Base-by-base conservation (phyloP, 805 yeast species). In the Starmera quercuum region DNA sequence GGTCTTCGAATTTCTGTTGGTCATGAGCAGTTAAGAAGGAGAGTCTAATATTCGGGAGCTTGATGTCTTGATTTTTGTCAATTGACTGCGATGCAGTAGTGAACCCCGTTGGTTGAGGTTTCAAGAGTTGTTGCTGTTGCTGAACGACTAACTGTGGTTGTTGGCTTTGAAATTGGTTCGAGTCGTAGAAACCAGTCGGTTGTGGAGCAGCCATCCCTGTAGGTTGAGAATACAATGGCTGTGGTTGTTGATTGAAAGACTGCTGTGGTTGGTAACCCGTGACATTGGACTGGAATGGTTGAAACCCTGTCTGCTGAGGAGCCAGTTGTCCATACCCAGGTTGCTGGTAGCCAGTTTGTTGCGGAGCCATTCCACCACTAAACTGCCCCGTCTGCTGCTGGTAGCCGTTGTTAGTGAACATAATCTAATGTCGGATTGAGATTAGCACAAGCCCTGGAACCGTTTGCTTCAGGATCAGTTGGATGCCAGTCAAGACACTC, bases 21-120 rank as follows among this genome's bases (percentile, higher is more conserved):
- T 90, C 97, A 22, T 73, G 75, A 17, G 83, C 80, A 4, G 95
- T 76, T 41, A 90, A 75, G 54, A 90, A 90, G 9, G 95, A 78
- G 33, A 90, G 66, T 45, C 97, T 73, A 39, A 84, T 83, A 44
- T 63, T 64, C 28, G 92, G 92, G 41, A 83, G 76, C 49, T 77
- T 78, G 41, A 83, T 47, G 13, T 68, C 76, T 26, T 59, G 66
- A 51, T 78, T 76, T 46, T 74, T 75, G 14, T 64, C 62, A 26
- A 39, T 36, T 18, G 41, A 35, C 26, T 47, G 45, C 21, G 54
- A 41, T 24, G 56, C 51, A 18, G 51, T 44, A 37, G 45, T 55
- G 51, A 58, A 65, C 1, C 70, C 71, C 2, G 71, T 63, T 7
- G 57, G 59, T 41, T 66, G 71, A 12, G 62, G 48, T 24, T 48